A percentile compares a stretch with the other conserved stretches of the same genome.
Conservation (phyloP, 331 rosid species). For the Malus hybrid region DNA sequence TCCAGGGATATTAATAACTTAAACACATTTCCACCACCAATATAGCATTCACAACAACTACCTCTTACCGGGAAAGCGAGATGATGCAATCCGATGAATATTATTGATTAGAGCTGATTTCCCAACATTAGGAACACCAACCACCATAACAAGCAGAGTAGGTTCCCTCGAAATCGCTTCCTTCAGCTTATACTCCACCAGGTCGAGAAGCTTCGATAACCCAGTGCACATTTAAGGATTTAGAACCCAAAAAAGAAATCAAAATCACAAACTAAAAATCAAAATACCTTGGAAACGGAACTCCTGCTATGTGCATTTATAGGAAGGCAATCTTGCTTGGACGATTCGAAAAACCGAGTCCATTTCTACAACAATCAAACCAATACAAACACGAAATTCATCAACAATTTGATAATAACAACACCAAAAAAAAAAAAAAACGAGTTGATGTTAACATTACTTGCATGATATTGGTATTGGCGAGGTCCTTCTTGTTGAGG, state of each 20-base stretch:
- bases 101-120: slow-evolving; percentile 80
- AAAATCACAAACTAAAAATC: not conserved
- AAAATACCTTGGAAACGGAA: slow-evolving; percentile 58
- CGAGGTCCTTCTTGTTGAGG: slow-evolving; percentile 81
- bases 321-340: slow-evolving; percentile 62
- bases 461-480: slow-evolving; percentile 82
- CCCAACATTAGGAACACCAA: slow-evolving; percentile 94
- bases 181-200: slow-evolving; percentile 78
- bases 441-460: slow-evolving; percentile 17
- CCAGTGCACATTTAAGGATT: not conserved
- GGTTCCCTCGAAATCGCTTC: slow-evolving; percentile 75
- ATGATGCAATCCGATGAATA: slow-evolving; percentile 69
- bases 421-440: not conserved
- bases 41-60: not conserved
- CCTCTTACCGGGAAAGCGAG: slow-evolving; percentile 56
- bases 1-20: not conserved
- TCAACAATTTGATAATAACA: not conserved
- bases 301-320: slow-evolving; percentile 73
- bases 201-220: slow-evolving; percentile 49
- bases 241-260: not conserved
- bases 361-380: slow-evolving; percentile 52
- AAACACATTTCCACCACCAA: not conserved
- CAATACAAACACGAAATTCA: not conserved
- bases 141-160: slow-evolving; percentile 87
- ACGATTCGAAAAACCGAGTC: slow-evolving; percentile 49